Evolutionary conservation across 306 rosid genomes (phyloP), one percentile per base, ranked within the genome.

Genomic region (Glycyrrhiza uralensis): DNA sequence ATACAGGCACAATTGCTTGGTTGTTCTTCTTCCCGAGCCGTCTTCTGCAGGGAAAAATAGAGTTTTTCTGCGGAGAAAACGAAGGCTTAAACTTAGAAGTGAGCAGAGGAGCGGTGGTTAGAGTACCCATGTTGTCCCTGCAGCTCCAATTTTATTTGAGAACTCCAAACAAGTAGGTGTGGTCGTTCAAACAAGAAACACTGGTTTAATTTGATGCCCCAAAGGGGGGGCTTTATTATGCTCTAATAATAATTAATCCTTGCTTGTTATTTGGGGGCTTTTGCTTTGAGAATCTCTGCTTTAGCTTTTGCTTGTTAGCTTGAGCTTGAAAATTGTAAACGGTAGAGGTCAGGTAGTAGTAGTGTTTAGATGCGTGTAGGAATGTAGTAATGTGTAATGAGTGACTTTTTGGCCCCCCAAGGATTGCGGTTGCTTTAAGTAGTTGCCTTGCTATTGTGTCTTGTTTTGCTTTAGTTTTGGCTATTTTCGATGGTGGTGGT

Each of bases 1-100:
- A 7, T 85, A 93, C 98, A 22, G 98, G 97, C 30, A 80, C 85
- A 9, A 83, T 13, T 2, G 87, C 75, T 20, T 64, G 86, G 72
- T 66, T 90, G 72, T 66, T 90, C 36, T 73, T 88, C 85, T 84
- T 85, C 66, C 75, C 79, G 61, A 76, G 13, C 19, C 59, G 59
- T 73, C 79, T 78, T 75, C 69, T 66, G 12, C n/a, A 13, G 0
- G 77, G 80, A 41, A 74, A 81, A 29, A 73, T 42, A 35, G 81
- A 50, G 41, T 41, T 28, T 24, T 66, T 73, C 1, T 66, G 80
- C 6, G 73, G 73, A 33, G 80, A 84, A 73, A 84, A 30, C 6
- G 83, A 79, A 77, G 85, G 76, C 46, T 52, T 79, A 1, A 85
- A 78, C 47, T 80, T 82, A 6, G 81, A 81, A 74, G 86, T 88